phyloP scores from a whole-genome alignment of 352 stramenopile species.

The Lagenidium giganteum region DNA sequence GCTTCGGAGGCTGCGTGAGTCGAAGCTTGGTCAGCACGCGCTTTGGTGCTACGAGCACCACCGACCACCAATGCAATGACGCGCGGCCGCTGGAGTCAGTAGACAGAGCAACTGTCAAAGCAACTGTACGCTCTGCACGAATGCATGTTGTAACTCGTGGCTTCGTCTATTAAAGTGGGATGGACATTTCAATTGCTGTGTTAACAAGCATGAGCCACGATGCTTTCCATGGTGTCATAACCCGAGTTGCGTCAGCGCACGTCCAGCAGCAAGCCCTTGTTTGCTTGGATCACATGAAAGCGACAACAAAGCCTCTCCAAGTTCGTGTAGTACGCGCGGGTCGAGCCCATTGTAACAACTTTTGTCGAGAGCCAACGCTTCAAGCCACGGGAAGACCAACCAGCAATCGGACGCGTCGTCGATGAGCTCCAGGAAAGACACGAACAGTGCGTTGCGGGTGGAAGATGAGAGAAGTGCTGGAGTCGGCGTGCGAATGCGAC shows the following conservation, averaged over 20 bases:
- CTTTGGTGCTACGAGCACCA: conserved; percentile 42
- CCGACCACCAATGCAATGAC: conserved; percentile 20
- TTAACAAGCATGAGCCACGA: too few relatives aligned
- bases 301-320: conserved; percentile 24
- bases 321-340: conserved; percentile 26
- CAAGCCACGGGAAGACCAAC: conserved; percentile 50
- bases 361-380: conserved; percentile 11
- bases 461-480: conserved; percentile 27
- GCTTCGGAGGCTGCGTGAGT: conserved; percentile 19
- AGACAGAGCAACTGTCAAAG: too few relatives aligned
- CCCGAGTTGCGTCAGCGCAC: conserved; percentile 30
- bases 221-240: conserved; percentile 7
- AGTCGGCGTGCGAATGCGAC: conserved; percentile 20
- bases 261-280: conserved; percentile 26
- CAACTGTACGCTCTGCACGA: too few relatives aligned
- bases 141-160: too few relatives aligned
- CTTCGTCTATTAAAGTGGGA: too few relatives aligned
- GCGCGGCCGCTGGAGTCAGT: too few relatives aligned
- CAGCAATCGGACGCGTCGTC: conserved; percentile 20
- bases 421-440: conserved; percentile 44
- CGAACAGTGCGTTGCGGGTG: conserved; percentile 40
- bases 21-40: conserved; percentile 34
- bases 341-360: conserved; percentile 23
- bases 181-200: too few relatives aligned
- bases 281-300: conserved; percentile 22